Percentiles rank a stretch among this genome's conserved stretches.
These are phyloP conservation scores for Coemansia sp. DNA, from an alignment of 192 early-diverging fungal species.

Conservation along the genomic window DNA sequence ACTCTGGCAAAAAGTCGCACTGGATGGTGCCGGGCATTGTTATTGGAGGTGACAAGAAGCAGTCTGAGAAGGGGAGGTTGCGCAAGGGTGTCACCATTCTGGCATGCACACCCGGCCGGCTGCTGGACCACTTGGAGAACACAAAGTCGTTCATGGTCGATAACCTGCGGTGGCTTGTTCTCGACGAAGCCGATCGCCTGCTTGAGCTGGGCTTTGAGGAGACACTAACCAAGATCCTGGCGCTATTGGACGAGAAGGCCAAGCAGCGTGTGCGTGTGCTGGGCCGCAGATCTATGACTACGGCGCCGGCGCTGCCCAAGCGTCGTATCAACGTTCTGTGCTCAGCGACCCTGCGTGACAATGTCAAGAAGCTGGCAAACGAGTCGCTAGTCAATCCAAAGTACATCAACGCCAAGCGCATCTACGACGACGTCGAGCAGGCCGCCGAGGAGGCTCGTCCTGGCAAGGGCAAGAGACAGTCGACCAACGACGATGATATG, in stretches of 20 bases:
- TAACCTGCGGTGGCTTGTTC: constrained; percentile 91
- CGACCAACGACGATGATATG: constrained; percentile 40
- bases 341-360: constrained; percentile 90
- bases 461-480: constrained; percentile 35
- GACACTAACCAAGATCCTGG: constrained; percentile 71
- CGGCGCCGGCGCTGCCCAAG: constrained; percentile 61
- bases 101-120: constrained; percentile 93
- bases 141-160: constrained; percentile 83
- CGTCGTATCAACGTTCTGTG: constrained; percentile 79
- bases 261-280: constrained; percentile 25
- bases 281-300: constrained; percentile 29
- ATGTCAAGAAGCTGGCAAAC: constrained; percentile 83
- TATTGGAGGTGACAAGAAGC: constrained; percentile 81
- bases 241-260: constrained; percentile 61
- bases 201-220: constrained; percentile 94
- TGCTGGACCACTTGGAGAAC: constrained; percentile 85
- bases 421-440: constrained; percentile 43
- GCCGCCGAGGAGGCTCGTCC: constrained; percentile 35
- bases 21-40: constrained; percentile 88
- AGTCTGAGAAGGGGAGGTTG: constrained; percentile 79
- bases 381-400: constrained; percentile 76
- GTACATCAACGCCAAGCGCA: constrained; percentile 70
- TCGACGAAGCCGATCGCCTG: constrained; percentile 98
- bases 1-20: constrained; percentile 54
- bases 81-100: constrained; percentile 90